A percentile compares a stretch with the other conserved stretches of the same genome.
Evolutionary conservation across 371 early-diverging fungal genomes (phyloP).

Genomic region (Hamiltosporidium tvaerminnensis): DNA sequence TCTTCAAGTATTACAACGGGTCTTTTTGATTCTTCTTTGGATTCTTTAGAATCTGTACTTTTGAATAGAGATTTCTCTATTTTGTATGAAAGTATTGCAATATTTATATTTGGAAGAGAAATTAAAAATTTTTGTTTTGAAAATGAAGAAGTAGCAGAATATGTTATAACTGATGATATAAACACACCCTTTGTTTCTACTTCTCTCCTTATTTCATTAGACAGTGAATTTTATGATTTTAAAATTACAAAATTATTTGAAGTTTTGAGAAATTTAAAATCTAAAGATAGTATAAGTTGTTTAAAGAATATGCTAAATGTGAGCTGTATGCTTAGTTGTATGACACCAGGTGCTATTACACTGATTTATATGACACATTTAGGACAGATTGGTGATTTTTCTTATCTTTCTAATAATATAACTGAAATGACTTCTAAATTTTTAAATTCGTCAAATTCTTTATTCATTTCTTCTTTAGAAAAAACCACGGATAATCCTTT

Average conservation of each 20-base stretch:
- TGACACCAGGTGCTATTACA: not conserved
- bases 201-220: not conserved
- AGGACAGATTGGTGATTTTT: not conserved
- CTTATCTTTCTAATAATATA: not conserved
- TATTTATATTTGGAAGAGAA: not conserved
- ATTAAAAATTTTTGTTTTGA: not conserved
- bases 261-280: not conserved
- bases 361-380: not conserved
- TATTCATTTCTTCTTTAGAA: not conserved
- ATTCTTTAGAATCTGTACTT: not conserved
- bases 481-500: not conserved
- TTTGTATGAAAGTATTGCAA: not conserved
- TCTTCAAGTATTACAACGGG: not conserved
- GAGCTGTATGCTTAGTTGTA: not conserved
- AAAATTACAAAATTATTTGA: not conserved
- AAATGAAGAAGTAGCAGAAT: not conserved
- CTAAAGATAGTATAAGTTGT: not conserved
- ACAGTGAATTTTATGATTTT: not conserved
- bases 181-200: not conserved
- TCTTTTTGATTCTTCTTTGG: not conserved
- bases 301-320: not conserved
- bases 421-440: not conserved
- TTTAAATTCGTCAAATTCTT: not conserved
- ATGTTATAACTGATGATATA: not conserved
- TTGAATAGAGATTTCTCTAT: not conserved